Evolutionary conservation across 257 asterid species (phyloP), one percentile per base, ranked within the genome.

Genomic region (Nemophila menziesii): DNA sequence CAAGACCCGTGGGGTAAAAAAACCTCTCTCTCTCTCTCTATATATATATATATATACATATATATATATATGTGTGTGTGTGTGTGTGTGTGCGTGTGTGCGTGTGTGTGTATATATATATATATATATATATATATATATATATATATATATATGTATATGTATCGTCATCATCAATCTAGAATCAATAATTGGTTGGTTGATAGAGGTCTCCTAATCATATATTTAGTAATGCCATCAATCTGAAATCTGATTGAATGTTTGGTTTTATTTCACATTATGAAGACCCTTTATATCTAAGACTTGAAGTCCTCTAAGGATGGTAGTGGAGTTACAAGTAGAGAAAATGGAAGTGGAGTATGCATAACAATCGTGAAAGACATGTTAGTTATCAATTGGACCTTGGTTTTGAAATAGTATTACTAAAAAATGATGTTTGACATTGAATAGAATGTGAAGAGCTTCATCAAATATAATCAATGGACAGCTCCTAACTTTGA

Each of bases 401-500:
- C 43, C 18, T n/a, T 38, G 14, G 14, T 5, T n/a, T 38, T 38
- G 11, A 6, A 13, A 38, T 38, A 38, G 43, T 38, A 19, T 7
- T 19, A 6, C 16, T 37, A 13, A 20, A 8, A n/a, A 20, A 38
- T 14, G 14, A 38, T 38, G 9, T 37, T 38, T n/a, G 43, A n/a
- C 19, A 38, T 38, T 8, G 43, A n/a, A n/a, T n/a, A 11, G 17
- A 14, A 22, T 82, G 78, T 44, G 94, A 82, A 63, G 94, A 82
- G 74, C 71, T 82, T 48, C 94, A 78, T 64, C 87, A 82, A 60
- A 68, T 80, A 60, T 92, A 82, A 42, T 82, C 94, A 82, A 54
- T 82, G 94, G 94, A 82, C 86, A 1, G 92, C 78, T 39, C 92
- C 94, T 4, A 92, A 82, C 56, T 78, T 81, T 24, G 94, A 82